Base-by-base conservation (phyloP, 371 early-diverging fungal genomes). In the Mucor irregularis region DNA sequence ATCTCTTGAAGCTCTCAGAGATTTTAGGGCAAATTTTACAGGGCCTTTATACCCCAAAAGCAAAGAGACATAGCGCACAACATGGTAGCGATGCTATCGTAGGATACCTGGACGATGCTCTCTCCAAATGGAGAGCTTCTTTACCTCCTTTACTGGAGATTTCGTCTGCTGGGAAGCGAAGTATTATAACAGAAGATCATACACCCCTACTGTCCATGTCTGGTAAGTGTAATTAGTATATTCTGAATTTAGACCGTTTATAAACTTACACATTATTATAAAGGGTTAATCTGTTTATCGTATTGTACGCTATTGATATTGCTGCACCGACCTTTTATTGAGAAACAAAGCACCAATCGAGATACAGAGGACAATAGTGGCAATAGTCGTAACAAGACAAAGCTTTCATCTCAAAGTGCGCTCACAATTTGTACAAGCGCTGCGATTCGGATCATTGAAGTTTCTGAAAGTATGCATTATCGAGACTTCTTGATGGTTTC, bases 271-370 rank as follows among this genome's bases (percentile, higher is more conserved):
- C 11, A 47, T 35, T 14, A 19, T 21, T 31, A 49, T 5, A 40
- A 53, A 74, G 75, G 69, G 1, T 37, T 71, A 71, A 74, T 47
- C 29, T 80, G 11, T 84, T 85, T 57, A 70, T 88, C 64, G 73
- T 88, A 21, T 87, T 88, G 71, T 81, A 90, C 66, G 81, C 83
- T 5, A 68, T 56, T 87, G 30, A 87, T 91, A 42, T 66, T 92
- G 5, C 76, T 92, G 1, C 89, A 92, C 53, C 87, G 90, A 7
- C 91, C 93, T 3, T 85, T 78, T 40, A 74, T 75, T 42, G 64
- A 42, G 11, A 65, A 62, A 40, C 43, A 26, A 10, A 34, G 16
- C 10, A 11, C 16, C 0, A n/a, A n/a, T n/a, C n/a, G n/a, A n/a
- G n/a, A n/a, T n/a, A n/a, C n/a, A n/a, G n/a, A n/a, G n/a, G 11